A percentile compares a stretch with the other conserved stretches of the same genome.
Conservation (phyloP, 2,329 filamentous ascomycete genomes). For the Aspergillus persii region DNA sequence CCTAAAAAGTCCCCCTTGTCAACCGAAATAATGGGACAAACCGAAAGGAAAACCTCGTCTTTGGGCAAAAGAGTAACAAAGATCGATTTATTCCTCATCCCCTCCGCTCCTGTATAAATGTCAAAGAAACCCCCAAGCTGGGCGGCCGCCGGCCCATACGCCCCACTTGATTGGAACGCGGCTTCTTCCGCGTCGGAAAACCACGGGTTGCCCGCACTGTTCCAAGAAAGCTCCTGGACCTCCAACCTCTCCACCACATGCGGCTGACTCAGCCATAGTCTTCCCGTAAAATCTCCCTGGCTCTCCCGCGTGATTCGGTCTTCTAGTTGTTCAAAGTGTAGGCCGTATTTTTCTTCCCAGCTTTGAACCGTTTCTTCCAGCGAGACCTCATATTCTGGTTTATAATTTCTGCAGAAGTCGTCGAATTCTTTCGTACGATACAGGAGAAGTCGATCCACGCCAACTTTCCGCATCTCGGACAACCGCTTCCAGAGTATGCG, state of each 20-base stretch:
- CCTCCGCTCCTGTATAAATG: not conserved
- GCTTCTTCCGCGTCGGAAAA: conserved; percentile 9
- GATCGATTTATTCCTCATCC: not conserved
- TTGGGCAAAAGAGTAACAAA: not conserved
- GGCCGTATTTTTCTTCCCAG: conserved; percentile 14
- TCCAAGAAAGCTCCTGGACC: conserved; percentile 8
- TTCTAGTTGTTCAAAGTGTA: conserved; percentile 18
- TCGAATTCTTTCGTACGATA: conserved; percentile 20
- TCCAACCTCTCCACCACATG: conserved; percentile 10
- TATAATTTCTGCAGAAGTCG: conserved; percentile 12
- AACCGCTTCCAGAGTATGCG: conserved; percentile 17
- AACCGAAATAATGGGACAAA: not conserved
- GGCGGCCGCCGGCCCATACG: no score
- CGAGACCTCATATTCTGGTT: not conserved
- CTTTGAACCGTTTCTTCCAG: conserved; percentile 9
- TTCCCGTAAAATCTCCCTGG: conserved; percentile 10
- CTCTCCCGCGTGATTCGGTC: conserved; percentile 3
- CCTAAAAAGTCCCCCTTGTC: no score
- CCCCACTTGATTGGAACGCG: not conserved
- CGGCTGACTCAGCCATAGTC: conserved; percentile 6
- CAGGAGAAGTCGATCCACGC: conserved; percentile 15
- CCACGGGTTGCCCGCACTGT: conserved; percentile 14
- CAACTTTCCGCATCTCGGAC: conserved; percentile 16
- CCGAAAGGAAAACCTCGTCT: not conserved
- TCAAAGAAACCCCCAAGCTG: no score